Percentiles rank a stretch among this genome's conserved stretches.
These are phyloP conservation scores for Tylopilus sp. DNA, from an alignment of 1,284 basidiomycete species.

Conservation along the genomic window DNA sequence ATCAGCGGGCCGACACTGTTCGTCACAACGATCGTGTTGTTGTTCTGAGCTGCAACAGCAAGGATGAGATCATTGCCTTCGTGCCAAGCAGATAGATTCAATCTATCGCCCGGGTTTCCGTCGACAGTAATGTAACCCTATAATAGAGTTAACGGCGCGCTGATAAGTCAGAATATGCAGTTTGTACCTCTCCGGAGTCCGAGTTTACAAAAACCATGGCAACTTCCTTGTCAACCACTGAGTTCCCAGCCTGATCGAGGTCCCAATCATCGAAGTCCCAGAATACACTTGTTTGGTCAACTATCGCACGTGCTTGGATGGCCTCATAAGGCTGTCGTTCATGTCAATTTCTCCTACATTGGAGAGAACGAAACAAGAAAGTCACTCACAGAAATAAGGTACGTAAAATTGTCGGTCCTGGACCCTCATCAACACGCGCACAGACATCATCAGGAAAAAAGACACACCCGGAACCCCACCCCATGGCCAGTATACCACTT, in stretches of 20 bases:
- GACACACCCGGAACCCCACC: conserved; percentile 69
- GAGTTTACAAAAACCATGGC: conserved; percentile 54
- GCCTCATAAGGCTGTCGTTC: conserved; percentile 50
- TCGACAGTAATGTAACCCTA: conserved; percentile 67
- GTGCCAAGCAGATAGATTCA: conserved; percentile 69
- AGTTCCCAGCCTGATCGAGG: conserved; percentile 37
- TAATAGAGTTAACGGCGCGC: conserved; percentile 11
- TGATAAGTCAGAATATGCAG: not conserved
- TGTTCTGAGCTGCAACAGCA: conserved; percentile 48
- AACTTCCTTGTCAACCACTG: conserved; percentile 40
- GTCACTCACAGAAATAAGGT: conserved; percentile 50
- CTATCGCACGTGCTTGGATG: conserved; percentile 45
- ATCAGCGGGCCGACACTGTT: conserved; percentile 66
- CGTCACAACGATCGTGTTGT: conserved; percentile 69
- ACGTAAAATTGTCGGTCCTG: conserved; percentile 21
- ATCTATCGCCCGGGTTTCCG: conserved; percentile 56
- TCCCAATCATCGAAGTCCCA: conserved; percentile 52
- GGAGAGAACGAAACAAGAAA: not conserved
- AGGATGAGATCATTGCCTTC: conserved; percentile 58
- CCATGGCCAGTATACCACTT: conserved; percentile 67
- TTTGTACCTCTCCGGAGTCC: conserved; percentile 50
- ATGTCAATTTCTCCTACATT: conserved; percentile 1
- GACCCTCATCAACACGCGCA: not conserved
- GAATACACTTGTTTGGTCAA: conserved; percentile 47
- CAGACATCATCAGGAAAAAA: not conserved